Percentiles rank a stretch among this genome's conserved stretches.
These are phyloP conservation scores for Daldinia sp. DNA, from an alignment of 2,329 filamentous ascomycete species.

Conservation along the genomic window DNA sequence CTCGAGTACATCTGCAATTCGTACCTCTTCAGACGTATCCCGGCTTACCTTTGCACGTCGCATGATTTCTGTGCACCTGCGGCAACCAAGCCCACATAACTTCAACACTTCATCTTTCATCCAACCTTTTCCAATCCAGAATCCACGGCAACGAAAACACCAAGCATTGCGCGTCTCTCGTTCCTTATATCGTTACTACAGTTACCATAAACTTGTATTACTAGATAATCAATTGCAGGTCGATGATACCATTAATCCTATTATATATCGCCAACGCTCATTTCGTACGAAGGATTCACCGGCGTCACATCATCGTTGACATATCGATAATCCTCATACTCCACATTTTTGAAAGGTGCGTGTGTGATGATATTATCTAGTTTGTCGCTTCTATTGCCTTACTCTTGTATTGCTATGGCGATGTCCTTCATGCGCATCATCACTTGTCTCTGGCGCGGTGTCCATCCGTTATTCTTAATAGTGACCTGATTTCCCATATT, in stretches of 20 bases:
- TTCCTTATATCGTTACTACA: neutral
- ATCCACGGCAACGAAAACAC: neutral
- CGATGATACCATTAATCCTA: neutral
- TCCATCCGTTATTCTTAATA: neutral
- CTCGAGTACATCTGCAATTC: neutral
- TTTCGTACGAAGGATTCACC: neutral
- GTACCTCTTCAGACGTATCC: neutral
- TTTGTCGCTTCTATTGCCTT: neutral
- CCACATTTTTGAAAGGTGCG: neutral
- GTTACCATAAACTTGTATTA: neutral
- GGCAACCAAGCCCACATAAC: neutral
- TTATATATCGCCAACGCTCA: neutral
- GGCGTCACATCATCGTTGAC: neutral
- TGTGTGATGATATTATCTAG: neutral
- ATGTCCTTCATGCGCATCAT: neutral
- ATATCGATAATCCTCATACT: neutral
- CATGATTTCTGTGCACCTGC: neutral
- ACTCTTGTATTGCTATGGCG: neutral
- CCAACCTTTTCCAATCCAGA: neutral
- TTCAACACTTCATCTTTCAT: neutral
- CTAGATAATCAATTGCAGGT: neutral
- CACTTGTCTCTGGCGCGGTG: neutral
- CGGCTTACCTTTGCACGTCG: neutral
- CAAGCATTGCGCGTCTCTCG: neutral
- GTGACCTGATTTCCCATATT: neutral